Base-by-base conservation (phyloP, 495 filamentous ascomycete species). In the Hyaloscypha variabilis region DNA sequence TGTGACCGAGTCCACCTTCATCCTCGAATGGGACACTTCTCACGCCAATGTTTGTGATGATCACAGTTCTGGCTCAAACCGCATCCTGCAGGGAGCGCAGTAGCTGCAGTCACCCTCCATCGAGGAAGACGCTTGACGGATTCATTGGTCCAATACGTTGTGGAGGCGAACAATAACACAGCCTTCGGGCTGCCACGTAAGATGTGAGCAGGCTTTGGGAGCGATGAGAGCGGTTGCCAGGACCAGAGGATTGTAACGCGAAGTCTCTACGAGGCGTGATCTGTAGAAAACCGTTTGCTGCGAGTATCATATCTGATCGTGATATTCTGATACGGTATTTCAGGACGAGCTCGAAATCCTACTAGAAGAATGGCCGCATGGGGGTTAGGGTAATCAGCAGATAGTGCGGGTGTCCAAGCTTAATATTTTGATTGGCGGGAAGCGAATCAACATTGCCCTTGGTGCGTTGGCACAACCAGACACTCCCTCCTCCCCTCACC, bases 151-250 rank as follows among this genome's bases (percentile, higher is more conserved):
- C 2, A 19, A 46, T 17, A 4, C 6, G 51, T 25, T 54, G 17
- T 6, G n/a, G 51, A 54, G 57, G 56, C 63, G 57, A 65, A n/a
- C n/a, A n/a, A 65, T 52, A 46, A 19, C 2, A 8, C 13, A 8
- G 31, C 31, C 31, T 51, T 29, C 24, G 51, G 53, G 55, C 63
- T 65, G 63, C 63, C 63, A 65, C 63, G 60, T 55, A 36, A 53
- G 60, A 60, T 46, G 28, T 5, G 31, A 31, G 58, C 31, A 34
- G 21, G 25, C 17, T n/a, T 17, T 36, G 46, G 28, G 13, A 39
- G 24, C 53, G 52, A 17, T 30, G 28, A 51, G 54, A 28, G 26
- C 39, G 39, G 39, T 46, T 14, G 19, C 8, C 51, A 29, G 23
- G 11, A 24, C 23, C 51, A 29, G 23, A 24, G 23, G 51, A 10